Evolutionary conservation across 2,329 filamentous ascomycete genomes (phyloP).

Genomic region (Niveomyces coronatus): DNA sequence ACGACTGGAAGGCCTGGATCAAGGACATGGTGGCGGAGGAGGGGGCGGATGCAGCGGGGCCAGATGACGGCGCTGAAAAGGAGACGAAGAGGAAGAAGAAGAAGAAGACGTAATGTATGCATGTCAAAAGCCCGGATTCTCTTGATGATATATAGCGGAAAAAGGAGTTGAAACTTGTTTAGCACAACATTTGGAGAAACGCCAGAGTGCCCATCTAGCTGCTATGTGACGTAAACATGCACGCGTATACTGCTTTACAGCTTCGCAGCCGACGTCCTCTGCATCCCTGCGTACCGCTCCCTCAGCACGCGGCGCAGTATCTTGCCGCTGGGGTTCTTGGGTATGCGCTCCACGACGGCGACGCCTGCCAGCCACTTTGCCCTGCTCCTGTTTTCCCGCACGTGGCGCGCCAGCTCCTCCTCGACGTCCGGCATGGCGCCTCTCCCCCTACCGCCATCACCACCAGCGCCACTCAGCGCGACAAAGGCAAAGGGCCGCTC

Average conservation of each 20-base stretch:
- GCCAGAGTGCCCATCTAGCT: too few species aligned
- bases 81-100: too few species aligned
- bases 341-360: conserved; percentile 46
- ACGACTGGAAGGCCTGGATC: conserved; percentile 47
- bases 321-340: conserved; percentile 57
- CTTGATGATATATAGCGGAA: not conserved
- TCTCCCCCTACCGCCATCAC: conserved; percentile 32
- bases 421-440: not conserved
- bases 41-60: too few species aligned
- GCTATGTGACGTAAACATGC: too few species aligned
- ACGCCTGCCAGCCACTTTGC: conserved; percentile 48
- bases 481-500: conserved; percentile 56
- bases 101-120: conserved; percentile 1
- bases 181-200: too few species aligned
- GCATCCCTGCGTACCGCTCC: not conserved
- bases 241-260: too few species aligned
- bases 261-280: not conserved
- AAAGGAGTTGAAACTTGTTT: too few species aligned
- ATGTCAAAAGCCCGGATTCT: not conserved
- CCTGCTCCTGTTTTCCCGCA: conserved; percentile 46
- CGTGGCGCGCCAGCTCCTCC: conserved; percentile 34
- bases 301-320: conserved; percentile 39
- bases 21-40: conserved; percentile 33
- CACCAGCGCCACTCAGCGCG: conserved; percentile 55
- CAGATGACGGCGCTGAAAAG: not conserved